Percentiles rank a stretch among this genome's conserved stretches.
Evolutionary conservation across 1,139 yeast genomes (phyloP).

Genomic region (Yamadazyma sp.): DNA sequence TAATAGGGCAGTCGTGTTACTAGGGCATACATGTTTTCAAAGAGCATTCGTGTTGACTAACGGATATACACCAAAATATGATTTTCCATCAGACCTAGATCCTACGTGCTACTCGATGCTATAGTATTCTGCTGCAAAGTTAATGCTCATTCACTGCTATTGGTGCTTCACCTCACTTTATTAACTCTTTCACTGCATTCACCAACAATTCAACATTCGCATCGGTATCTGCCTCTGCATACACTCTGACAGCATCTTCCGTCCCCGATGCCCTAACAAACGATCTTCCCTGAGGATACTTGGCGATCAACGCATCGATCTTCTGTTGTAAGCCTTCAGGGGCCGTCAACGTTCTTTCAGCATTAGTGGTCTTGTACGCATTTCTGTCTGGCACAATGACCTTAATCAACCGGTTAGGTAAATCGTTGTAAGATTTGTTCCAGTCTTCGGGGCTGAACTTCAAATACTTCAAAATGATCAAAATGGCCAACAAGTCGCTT

Average conservation of each 20-base stretch:
- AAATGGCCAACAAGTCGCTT: slow-evolving; percentile 78
- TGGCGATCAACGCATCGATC: slow-evolving; percentile 65
- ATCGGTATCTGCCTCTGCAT: slow-evolving; percentile 75
- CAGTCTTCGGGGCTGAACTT: slow-evolving; percentile 62
- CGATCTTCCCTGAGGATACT: slow-evolving; percentile 69
- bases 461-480: slow-evolving; percentile 62
- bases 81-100: too few species aligned
- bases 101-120: too few species aligned
- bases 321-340: slow-evolving; percentile 77
- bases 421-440: slow-evolving; percentile 76
- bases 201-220: slow-evolving; percentile 36
- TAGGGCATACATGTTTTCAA: too few species aligned
- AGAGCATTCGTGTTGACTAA: too few species aligned
- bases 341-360: slow-evolving; percentile 75
- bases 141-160: too few species aligned
- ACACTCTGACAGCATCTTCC: slow-evolving; percentile 94
- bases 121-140: background rate
- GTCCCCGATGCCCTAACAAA: slow-evolving; percentile 98
- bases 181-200: slow-evolving; percentile 31
- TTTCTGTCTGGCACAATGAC: slow-evolving; percentile 82
- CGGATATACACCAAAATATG: too few species aligned
- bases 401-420: slow-evolving; percentile 82
- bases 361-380: slow-evolving; percentile 80
- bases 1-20: too few species aligned
- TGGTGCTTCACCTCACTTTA: slow-evolving; percentile 19